Evolutionary conservation across 108 stramenopile species (phyloP).

Genomic region (Cyclotella baltica): DNA sequence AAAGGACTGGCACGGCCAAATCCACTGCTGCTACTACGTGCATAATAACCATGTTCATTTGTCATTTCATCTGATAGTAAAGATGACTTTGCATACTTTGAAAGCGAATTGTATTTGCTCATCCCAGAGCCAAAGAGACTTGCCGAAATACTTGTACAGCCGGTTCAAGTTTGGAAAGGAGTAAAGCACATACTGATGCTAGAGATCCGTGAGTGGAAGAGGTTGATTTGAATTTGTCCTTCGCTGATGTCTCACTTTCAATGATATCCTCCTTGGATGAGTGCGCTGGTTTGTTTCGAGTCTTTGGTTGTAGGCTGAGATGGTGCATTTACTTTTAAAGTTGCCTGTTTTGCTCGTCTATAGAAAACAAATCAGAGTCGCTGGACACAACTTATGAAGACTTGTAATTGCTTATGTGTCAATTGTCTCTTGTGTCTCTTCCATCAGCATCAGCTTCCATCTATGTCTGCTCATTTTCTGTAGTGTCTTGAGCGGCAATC

Average conservation of each 20-base stretch:
- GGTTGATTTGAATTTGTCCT: conserved; percentile 43
- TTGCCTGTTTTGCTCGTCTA: conserved; percentile 25
- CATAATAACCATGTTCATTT: conserved; percentile 54
- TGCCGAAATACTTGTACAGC: conserved; percentile 62
- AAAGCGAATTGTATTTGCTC: conserved; percentile 13
- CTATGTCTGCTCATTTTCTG: neutral
- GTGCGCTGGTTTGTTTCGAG: conserved; percentile 34
- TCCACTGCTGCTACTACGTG: conserved; percentile 47
- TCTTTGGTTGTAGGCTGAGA: conserved; percentile 48
- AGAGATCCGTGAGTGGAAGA: conserved; percentile 10
- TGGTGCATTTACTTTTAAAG: conserved; percentile 75
- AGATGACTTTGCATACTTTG: conserved; percentile 42
- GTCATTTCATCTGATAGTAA: conserved; percentile 39
- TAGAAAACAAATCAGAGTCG: conserved; percentile 34
- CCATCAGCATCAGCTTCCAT: neutral
- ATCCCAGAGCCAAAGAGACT: conserved; percentile 23
- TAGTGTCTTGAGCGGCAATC: neutral
- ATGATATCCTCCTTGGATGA: conserved; percentile 42
- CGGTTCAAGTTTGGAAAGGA: conserved; percentile 67
- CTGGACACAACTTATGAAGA: conserved; percentile 36
- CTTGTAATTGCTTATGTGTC: neutral
- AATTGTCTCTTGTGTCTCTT: neutral
- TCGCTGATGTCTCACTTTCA: conserved; percentile 16
- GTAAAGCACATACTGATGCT: conserved; percentile 61
- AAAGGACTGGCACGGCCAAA: conserved; percentile 48